Evolutionary conservation across 2,329 filamentous ascomycete species (phyloP).

Genomic region (Botrytis aclada): DNA sequence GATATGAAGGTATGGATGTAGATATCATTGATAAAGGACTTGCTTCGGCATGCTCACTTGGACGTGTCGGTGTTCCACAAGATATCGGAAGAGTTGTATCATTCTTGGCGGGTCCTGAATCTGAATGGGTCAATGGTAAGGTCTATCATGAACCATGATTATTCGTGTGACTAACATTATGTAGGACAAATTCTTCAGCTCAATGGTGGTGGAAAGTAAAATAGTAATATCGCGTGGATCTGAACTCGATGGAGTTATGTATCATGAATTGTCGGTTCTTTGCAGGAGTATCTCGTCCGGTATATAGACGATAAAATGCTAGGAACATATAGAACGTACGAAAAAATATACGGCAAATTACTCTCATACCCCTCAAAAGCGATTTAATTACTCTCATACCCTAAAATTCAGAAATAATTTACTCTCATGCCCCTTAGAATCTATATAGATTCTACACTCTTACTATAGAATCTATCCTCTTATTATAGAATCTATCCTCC

Average conservation of each 20-base stretch:
- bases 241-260: background rate
- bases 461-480: no score
- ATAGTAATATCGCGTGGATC: background rate
- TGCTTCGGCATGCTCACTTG: conserved; percentile 59
- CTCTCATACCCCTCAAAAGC: no score
- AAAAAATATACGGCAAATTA: no score
- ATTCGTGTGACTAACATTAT: background rate
- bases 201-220: conserved; percentile 21
- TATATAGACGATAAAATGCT: background rate
- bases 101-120: conserved; percentile 54
- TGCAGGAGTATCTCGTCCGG: background rate
- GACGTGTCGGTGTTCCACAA: conserved; percentile 62
- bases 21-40: conserved; percentile 54
- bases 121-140: conserved; percentile 42
- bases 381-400: no score
- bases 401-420: no score
- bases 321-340: background rate
- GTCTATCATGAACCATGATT: background rate
- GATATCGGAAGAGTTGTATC: conserved; percentile 64
- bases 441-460: no score
- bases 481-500: no score
- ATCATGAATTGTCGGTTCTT: conserved; percentile 2
- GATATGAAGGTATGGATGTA: conserved; percentile 48
- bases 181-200: conserved; percentile 22
- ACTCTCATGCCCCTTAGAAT: no score